Conservation (phyloP, 1,139 yeast genomes). For the Pneumocystis murina region DNA sequence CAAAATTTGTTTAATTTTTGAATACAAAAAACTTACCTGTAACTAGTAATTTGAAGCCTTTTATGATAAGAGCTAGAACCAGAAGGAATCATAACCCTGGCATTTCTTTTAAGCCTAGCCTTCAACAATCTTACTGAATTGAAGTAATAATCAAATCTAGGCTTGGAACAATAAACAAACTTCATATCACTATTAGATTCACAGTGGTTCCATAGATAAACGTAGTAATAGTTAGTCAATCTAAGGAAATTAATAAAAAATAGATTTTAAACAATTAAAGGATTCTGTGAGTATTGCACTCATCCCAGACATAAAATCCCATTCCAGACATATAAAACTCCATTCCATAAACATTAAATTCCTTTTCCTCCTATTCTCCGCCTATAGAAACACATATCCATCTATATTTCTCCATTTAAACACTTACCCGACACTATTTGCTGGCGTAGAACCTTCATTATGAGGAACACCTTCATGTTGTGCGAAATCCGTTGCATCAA, state of each 20-base stretch:
- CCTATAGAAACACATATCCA: too few species aligned
- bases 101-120: neutral
- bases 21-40: too few species aligned
- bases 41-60: too few species aligned
- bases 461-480: neutral
- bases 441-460: neutral
- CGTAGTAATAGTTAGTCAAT: neutral
- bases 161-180: neutral
- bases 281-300: too few species aligned
- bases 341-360: too few species aligned
- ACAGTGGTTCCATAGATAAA: neutral
- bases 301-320: too few species aligned
- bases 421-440: neutral
- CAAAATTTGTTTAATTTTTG: too few species aligned
- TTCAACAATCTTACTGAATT: neutral
- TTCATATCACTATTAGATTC: neutral
- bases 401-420: too few species aligned
- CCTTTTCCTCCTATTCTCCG: too few species aligned
- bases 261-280: neutral
- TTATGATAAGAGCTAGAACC: neutral
- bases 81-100: neutral
- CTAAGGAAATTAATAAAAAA: neutral
- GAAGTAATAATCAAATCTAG: neutral
- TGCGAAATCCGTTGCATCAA: neutral
- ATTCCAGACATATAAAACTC: too few species aligned